Percentiles rank a stretch among this genome's conserved stretches.
Evolutionary conservation across 306 rosid genomes (phyloP).

Genomic region (Sicyos baderoa): DNA sequence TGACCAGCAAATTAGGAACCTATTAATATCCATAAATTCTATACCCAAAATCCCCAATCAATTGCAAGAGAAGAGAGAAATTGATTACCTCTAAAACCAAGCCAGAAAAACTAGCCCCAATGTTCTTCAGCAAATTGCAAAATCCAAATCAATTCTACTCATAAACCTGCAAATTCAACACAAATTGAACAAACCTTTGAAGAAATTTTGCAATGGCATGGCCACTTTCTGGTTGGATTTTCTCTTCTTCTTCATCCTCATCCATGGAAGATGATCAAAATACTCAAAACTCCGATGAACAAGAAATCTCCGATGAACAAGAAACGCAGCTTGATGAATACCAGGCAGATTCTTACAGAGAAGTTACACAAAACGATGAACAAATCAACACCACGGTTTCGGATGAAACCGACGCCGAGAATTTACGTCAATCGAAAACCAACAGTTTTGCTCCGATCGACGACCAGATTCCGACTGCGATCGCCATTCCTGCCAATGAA

Average conservation of each 20-base stretch:
- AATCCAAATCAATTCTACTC: not conserved
- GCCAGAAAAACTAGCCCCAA: conserved; percentile 8
- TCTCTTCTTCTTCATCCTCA: conserved; percentile 20
- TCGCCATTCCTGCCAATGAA: conserved; percentile 1
- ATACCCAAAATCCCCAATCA: not conserved
- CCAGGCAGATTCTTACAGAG: not conserved
- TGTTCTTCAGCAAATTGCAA: not conserved
- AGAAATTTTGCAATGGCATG: conserved; percentile 11
- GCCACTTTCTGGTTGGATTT: conserved; percentile 22
- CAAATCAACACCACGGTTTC: not conserved
- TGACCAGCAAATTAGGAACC: not conserved
- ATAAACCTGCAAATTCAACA: not conserved
- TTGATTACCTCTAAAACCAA: not conserved
- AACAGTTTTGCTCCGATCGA: not conserved
- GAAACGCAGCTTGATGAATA: not conserved
- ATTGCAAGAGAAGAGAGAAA: not conserved
- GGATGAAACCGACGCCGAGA: not conserved
- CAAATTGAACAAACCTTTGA: not conserved
- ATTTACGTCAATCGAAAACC: conserved; percentile 7
- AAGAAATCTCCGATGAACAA: not conserved
- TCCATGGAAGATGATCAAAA: conserved; percentile 18
- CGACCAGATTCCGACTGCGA: conserved; percentile 12
- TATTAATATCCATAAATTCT: conserved; percentile 2
- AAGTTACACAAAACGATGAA: not conserved
- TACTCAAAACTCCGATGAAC: not conserved